phyloP scores from a whole-genome alignment of 2,329 filamentous ascomycete species.

The Diaporthe batatas region DNA sequence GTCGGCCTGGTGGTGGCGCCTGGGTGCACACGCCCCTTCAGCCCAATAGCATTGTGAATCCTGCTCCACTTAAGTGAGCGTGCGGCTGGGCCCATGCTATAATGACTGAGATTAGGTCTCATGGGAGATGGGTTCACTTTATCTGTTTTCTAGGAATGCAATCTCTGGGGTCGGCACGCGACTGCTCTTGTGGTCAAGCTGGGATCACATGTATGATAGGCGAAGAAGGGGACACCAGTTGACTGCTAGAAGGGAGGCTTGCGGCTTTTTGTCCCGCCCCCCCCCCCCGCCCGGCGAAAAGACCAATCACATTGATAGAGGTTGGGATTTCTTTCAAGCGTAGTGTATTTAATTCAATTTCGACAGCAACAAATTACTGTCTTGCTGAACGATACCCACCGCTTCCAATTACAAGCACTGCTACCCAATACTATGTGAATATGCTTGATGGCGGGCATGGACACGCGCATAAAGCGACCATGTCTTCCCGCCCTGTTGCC shows the following conservation, averaged over 20 bases:
- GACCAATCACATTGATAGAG: neutral
- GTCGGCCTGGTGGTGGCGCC: no score
- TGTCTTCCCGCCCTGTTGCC: neutral
- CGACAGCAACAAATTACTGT: neutral
- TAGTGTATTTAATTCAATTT: neutral
- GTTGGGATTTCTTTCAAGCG: neutral
- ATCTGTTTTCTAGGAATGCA: no score
- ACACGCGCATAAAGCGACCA: neutral
- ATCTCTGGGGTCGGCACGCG: no score
- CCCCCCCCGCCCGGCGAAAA: no score
- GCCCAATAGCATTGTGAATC: no score
- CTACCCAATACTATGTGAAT: slow-evolving; percentile 3
- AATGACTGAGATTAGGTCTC: no score
- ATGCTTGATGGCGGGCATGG: neutral
- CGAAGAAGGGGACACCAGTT: neutral
- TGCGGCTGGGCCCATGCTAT: no score
- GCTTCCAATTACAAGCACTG: slow-evolving; percentile 22
- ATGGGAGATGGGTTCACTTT: no score
- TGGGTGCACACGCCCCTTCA: no score
- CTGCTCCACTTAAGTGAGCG: no score
- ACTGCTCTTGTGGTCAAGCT: neutral
- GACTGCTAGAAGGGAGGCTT: neutral
- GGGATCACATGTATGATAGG: neutral
- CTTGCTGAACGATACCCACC: neutral
- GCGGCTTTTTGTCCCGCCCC: no score